Base-by-base conservation (phyloP, 2,329 filamentous ascomycete species). In the Chaetoscypha palmicola region DNA sequence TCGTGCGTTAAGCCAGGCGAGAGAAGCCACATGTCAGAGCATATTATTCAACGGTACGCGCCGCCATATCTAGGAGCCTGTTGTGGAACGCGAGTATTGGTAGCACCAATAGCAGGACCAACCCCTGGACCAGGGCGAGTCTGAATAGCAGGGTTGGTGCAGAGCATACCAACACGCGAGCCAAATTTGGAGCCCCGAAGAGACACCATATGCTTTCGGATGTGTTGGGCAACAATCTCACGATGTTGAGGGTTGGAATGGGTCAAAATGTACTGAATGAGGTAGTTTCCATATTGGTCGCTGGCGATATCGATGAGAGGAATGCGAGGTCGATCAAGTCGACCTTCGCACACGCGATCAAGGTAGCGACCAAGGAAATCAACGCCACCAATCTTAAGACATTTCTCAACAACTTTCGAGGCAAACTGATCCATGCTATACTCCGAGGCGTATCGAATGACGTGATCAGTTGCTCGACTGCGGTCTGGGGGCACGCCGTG, bases 401-500 rank as follows among this genome's bases (percentile, higher is more conserved):
- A 98, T 68, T 98, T 98, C 69, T 98, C 91, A 49, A 98, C 91
- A 34, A 98, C 92, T 67, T 98, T 98, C 48, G 92, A 98, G 33
- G 92, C 94, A 62, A 96, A 98, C 62, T 98, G 92, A 58, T 98
- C 92, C 77, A 94, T 96, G 67, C 91, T 97, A 68, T 97, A 98
- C 66, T 96, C 90, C 12, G 88, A 86, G 23, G 90, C 87, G 66
- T 88, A 94, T 51, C 83, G 83, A 54, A 98, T 84, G 59, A 98
- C 91, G 64, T 97, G 91, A 56, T 98, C 91, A 59, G 96, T 83
- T 34, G 94, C 92, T 55, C 90, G 84, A 66, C 84, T 91, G 58
- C 91, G 90, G 66, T 98, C 94, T 31, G 83, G 81, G 23, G 90
- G 85, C 45, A 84, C 84, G 39, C 94, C 91, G 62, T 98, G 92